A percentile compares a stretch with the other conserved stretches of the same genome.
Conservation (phyloP, 192 early-diverging fungal species). For the Coemansia sp. region DNA sequence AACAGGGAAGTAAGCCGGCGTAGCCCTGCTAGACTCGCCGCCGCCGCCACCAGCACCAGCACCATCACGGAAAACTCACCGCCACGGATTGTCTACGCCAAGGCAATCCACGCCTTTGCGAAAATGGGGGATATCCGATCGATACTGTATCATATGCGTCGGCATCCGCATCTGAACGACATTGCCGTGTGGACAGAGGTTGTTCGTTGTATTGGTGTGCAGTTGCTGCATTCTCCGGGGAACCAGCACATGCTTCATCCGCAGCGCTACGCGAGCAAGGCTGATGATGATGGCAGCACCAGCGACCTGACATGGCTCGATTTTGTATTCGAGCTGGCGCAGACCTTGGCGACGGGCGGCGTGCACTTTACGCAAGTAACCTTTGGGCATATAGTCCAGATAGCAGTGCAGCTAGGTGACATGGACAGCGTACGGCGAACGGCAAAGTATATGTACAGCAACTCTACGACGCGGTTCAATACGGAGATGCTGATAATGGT, state of each 20-base stretch:
- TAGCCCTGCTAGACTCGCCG: too few species aligned
- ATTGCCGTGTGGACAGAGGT: slow-evolving; percentile 18
- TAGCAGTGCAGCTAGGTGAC: background rate
- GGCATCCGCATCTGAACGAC: slow-evolving; percentile 6
- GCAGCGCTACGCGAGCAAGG: background rate
- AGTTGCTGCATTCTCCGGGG: background rate
- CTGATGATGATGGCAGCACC: too few species aligned
- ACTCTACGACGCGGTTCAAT: slow-evolving; percentile 8
- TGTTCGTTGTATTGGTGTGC: slow-evolving; percentile 13
- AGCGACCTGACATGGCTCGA: background rate
- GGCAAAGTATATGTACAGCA: slow-evolving; percentile 1
- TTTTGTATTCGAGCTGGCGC: slow-evolving; percentile 6
- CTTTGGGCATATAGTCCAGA: slow-evolving; percentile 9
- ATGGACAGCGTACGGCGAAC: background rate
- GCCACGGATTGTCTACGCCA: slow-evolving; percentile 5
- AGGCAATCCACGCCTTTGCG: slow-evolving; percentile 17
- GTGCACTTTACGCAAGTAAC: slow-evolving; percentile 10
- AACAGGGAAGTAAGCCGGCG: too few species aligned
- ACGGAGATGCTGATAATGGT: slow-evolving; percentile 18
- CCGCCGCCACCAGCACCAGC: background rate
- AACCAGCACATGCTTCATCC: slow-evolving; percentile 3
- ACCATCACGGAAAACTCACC: background rate
- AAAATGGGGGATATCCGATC: slow-evolving; percentile 9
- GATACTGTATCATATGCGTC: slow-evolving; percentile 20
- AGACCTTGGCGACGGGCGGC: background rate